Evolutionary conservation across 116 monocot genomes (phyloP).

Genomic region (Dioscorea cayenensis): DNA sequence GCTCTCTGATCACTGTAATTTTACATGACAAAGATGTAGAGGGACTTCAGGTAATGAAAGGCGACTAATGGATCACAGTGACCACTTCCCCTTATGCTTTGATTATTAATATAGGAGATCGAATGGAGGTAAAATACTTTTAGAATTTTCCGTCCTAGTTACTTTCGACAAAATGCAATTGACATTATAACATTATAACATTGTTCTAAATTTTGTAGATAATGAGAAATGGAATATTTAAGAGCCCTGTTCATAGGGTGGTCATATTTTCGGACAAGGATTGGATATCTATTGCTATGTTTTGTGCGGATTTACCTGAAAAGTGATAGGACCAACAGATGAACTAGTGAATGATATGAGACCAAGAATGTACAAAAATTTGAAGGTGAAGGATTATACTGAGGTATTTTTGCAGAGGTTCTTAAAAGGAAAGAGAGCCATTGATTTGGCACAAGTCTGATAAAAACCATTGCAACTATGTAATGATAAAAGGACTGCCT

Average conservation of each 20-base stretch:
- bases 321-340: constrained; percentile 23
- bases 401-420: constrained; percentile 16
- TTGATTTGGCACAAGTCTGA: constrained; percentile 27
- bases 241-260: constrained; percentile 43
- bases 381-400: constrained; percentile 24
- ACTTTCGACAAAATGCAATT: not conserved
- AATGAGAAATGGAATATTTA: constrained; percentile 48
- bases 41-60: too few relatives aligned
- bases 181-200: too few relatives aligned
- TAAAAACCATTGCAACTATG: too few relatives aligned
- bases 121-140: too few relatives aligned
- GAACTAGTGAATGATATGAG: constrained; percentile 21
- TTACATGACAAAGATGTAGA: too few relatives aligned
- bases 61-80: too few relatives aligned
- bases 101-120: too few relatives aligned
- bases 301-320: constrained; percentile 17
- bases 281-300: constrained; percentile 43
- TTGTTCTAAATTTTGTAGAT: constrained; percentile 18
- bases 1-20: too few relatives aligned
- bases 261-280: constrained; percentile 27
- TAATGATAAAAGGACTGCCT: too few relatives aligned
- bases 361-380: constrained; percentile 27
- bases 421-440: constrained; percentile 9
- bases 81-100: too few relatives aligned
- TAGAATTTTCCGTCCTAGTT: not conserved